phyloP scores from a whole-genome alignment of 306 rosid genomes.

The Cucurbita maxima region DNA sequence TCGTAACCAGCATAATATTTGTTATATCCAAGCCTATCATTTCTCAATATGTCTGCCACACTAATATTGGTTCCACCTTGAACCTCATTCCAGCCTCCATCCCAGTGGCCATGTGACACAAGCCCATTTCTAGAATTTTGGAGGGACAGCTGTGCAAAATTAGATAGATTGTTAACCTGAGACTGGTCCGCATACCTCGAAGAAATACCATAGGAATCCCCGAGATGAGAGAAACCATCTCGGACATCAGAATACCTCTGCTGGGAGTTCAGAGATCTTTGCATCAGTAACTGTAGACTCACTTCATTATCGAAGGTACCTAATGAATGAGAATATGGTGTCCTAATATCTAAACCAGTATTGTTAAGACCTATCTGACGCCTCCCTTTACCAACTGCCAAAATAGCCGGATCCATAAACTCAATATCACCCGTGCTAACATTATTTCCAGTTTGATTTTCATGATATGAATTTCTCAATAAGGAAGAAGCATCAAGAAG shows the following conservation, averaged over 20 bases:
- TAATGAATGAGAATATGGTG: conserved; percentile 41
- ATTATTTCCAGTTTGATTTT: conserved; percentile 33
- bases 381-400: conserved; percentile 83
- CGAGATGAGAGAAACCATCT: conserved; percentile 41
- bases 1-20: conserved; percentile 66
- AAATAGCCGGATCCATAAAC: conserved; percentile 85
- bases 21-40: conserved; percentile 60
- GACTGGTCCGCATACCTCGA: conserved; percentile 62
- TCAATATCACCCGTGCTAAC: conserved; percentile 50
- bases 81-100: conserved; percentile 66
- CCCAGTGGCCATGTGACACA: conserved; percentile 68
- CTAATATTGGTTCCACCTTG: conserved; percentile 41
- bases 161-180: conserved; percentile 43
- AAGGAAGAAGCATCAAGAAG: conserved; percentile 37
- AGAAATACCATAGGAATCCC: conserved; percentile 61
- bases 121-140: conserved; percentile 59
- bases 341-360: conserved; percentile 42
- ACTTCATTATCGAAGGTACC: conserved; percentile 62
- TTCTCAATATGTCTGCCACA: conserved; percentile 62
- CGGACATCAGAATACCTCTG: conserved; percentile 52
- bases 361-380: conserved; percentile 48
- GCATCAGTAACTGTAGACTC: conserved; percentile 66
- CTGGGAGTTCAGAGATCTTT: conserved; percentile 60
- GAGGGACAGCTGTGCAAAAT: conserved; percentile 56
- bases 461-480: conserved; percentile 50